Evolutionary conservation across 805 yeast species (phyloP), one percentile per base, ranked within the genome.

Genomic region (Pachysolen tannophilus): DNA sequence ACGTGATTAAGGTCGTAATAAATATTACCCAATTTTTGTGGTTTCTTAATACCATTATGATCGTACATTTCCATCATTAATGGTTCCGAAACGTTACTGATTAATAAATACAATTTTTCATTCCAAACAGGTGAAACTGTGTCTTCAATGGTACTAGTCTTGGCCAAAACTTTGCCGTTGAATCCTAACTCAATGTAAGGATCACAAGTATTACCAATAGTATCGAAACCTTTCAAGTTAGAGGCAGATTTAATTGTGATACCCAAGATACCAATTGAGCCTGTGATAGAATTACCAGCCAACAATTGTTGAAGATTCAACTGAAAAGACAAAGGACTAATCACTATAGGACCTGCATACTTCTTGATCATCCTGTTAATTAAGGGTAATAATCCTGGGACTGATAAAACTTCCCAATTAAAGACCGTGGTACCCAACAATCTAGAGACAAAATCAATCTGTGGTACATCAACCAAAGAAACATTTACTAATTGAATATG

Each of bases 251-350:
- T 75, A 26, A 82, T 65, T 20, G 70, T 74, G 28, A 92, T 56
- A 29, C 79, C 80, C 43, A 92, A 60, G 21, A 92, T 83, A 61
- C 99, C 99, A 46, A 86, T 68, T 6, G 97, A 81, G 25, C 90
- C 75, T 49, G 79, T 79, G 36, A 75, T 57, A 30, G 90, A 79
- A 40, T 77, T 72, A 50, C 96, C 95, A 15, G 94, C 81, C 47
- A 90, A 58, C 53, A 92, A 63, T 61, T 87, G 96, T 53, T 94
- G 95, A 30, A 92, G 72, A 50, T 94, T 92, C 53, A 92, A 63
- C 63, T 92, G 95, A 67, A 88, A 83, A 3, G 96, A 86, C 44
- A 92, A 78, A 10, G 99, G 99, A 30, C 82, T 69, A 49, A 85
- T 82, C 32, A 90, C 52, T 65, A 92, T 74, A 20, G 97, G 92